Evolutionary conservation across 2,329 filamentous ascomycete species (phyloP), one percentile per base, ranked within the genome.

Genomic region (Scortechinia acanthostroma): DNA sequence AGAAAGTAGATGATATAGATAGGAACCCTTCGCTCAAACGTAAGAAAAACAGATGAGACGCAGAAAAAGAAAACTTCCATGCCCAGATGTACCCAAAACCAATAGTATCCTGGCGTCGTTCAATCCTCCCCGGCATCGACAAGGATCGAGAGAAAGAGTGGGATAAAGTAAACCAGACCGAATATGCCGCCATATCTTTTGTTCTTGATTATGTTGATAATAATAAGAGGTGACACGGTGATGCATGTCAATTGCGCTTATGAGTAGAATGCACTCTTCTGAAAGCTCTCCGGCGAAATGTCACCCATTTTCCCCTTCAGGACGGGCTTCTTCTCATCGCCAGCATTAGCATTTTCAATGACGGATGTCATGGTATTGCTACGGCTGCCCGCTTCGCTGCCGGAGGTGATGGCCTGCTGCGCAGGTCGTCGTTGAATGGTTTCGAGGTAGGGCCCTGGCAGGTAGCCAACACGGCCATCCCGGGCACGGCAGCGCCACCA

Each of bases 401-500:
- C 10, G 70, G 68, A 62, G 46, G 47, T 43, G 19, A 43, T 45
- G 3, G 44, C 16, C 14, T 23, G 47, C 14, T 17, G 47, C 22
- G 70, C 67, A 19, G 69, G 70, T 0, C 77, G 73, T 43, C 74
- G 68, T 55, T 73, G 71, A 21, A 80, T 70, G 43, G 93, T 77
- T 64, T 95, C 89, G 21, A 98, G 76, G 58, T 96, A 98, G 1
- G 90, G 91, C 1, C 85, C 82, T 2, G 94, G 93, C 4, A 98
- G 74, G 59, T 97, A 98, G 4, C 93, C 93, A 55, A 95, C 83
- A 21, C 89, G 77, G 42, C 90, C 91, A 59, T 97, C 90, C 49
- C 93, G 77, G 14, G 91, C 86, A 46, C 93, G 79, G 65, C 94
- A 98, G 52, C 86, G 82, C 93, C 93, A 98, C 93, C 93, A 98